Evolutionary conservation across 1,284 basidiomycete genomes (phyloP).

Genomic region (Ganoderma lucidum): DNA sequence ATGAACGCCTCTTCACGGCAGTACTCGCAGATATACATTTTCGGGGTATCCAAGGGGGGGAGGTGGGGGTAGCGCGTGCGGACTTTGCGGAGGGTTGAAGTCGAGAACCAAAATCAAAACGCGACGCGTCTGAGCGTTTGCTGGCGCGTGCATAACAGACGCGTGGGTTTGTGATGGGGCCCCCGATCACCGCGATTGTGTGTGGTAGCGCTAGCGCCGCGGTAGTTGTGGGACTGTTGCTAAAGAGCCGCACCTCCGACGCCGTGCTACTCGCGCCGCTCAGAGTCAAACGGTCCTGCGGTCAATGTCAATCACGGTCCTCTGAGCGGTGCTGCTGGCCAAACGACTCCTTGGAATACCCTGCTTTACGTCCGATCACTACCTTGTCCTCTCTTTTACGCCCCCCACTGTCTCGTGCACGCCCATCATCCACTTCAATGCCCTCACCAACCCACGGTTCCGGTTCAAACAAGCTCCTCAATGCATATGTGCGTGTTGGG

Average conservation of each 20-base stretch:
- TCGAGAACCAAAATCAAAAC: background rate
- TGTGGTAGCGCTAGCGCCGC: slow-evolving; percentile 20
- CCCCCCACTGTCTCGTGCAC: slow-evolving; percentile 13
- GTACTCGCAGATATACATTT: background rate
- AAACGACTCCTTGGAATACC: slow-evolving; percentile 16
- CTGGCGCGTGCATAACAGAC: background rate
- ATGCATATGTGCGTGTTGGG: slow-evolving; percentile 44
- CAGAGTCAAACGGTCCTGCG: slow-evolving; percentile 17
- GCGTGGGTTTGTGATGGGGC: background rate
- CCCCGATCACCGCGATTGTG: slow-evolving; percentile 2
- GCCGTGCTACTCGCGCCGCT: slow-evolving; percentile 18
- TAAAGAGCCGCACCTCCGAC: slow-evolving; percentile 23
- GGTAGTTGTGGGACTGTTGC: slow-evolving; percentile 21
- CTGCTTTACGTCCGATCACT: slow-evolving; percentile 18
- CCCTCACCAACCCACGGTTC: slow-evolving; percentile 35
- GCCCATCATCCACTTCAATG: slow-evolving; percentile 29
- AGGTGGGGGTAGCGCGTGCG: background rate
- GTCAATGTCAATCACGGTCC: slow-evolving; percentile 30
- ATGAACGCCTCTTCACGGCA: background rate
- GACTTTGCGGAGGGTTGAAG: background rate
- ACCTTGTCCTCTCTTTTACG: slow-evolving; percentile 29
- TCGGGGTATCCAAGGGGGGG: background rate
- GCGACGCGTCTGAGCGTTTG: background rate
- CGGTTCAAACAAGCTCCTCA: slow-evolving; percentile 44
- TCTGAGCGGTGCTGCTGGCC: slow-evolving; percentile 26